A percentile compares a stretch with the other conserved stretches of the same genome.
These are phyloP conservation scores for Vachellia pachyceras DNA, from an alignment of 306 rosid genomes.

Conservation along the genomic window DNA sequence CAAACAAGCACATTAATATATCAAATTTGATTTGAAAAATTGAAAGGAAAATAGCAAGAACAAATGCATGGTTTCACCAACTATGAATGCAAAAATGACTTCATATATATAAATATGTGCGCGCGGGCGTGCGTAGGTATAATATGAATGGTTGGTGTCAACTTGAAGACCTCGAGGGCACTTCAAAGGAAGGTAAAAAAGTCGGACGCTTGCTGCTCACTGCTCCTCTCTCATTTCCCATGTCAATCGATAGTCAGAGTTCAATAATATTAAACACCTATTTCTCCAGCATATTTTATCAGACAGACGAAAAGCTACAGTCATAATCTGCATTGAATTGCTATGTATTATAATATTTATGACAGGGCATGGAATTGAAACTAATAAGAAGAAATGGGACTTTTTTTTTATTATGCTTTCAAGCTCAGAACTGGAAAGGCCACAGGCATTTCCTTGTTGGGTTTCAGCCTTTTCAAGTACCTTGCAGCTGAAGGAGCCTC, in stretches of 20 bases:
- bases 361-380: conserved; percentile 27
- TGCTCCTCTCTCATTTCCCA: conserved; percentile 38
- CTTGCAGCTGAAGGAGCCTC: conserved; percentile 21
- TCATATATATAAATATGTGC: not conserved
- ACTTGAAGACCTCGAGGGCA: too few relatives aligned
- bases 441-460: conserved; percentile 18
- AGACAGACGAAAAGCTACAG: conserved; percentile 12
- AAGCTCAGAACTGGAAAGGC: conserved; percentile 24
- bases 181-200: too few relatives aligned
- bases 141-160: not conserved
- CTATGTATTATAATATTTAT: conserved; percentile 33
- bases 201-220: too few relatives aligned
- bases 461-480: conserved; percentile 31
- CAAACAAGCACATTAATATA: too few relatives aligned
- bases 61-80: not conserved
- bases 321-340: conserved; percentile 34
- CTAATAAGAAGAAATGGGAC: conserved; percentile 33
- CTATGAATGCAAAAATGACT: not conserved
- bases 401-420: conserved; percentile 35
- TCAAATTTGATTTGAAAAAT: not conserved
- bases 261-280: conserved; percentile 19
- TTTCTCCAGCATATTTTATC: conserved; percentile 8
- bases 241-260: conserved; percentile 12
- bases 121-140: too few relatives aligned
- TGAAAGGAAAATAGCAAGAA: not conserved